These are phyloP conservation scores for Phytophthora meadii DNA, from an alignment of 352 stramenopile genomes.

Conservation along the genomic window DNA sequence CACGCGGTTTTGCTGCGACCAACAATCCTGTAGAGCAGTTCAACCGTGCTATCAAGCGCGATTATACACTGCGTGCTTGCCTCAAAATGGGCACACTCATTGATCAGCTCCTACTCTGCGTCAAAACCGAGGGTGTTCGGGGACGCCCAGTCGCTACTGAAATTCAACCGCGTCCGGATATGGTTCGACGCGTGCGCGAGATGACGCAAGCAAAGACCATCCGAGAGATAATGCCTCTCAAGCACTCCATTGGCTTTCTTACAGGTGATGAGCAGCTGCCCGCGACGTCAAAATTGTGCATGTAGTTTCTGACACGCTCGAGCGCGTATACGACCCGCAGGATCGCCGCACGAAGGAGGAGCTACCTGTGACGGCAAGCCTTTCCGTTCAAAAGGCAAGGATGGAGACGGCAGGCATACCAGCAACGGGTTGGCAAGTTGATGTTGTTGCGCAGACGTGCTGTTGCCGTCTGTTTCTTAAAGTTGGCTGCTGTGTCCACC, in stretches of 20 bases:
- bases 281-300: background rate
- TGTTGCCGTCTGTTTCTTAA: too few species aligned
- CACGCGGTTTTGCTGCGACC: background rate
- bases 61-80: background rate
- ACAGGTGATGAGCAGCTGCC: background rate
- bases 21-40: slow-evolving; percentile 9
- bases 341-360: too few species aligned
- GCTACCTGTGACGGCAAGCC: too few species aligned
- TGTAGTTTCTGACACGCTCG: background rate
- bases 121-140: background rate
- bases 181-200: slow-evolving; percentile 4
- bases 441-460: too few species aligned
- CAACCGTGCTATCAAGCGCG: background rate
- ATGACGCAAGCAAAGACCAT: background rate
- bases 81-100: slow-evolving; percentile 11
- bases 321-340: too few species aligned
- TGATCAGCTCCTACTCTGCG: slow-evolving; percentile 6
- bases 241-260: slow-evolving; percentile 7
- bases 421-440: too few species aligned
- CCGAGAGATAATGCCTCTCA: background rate
- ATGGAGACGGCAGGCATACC: too few species aligned
- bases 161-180: background rate
- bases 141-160: background rate
- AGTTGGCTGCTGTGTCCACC: too few species aligned
- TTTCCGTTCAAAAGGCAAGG: too few species aligned